Conservation (phyloP, 176 grass and related monocot genomes). For the Pontederia paniculata region DNA sequence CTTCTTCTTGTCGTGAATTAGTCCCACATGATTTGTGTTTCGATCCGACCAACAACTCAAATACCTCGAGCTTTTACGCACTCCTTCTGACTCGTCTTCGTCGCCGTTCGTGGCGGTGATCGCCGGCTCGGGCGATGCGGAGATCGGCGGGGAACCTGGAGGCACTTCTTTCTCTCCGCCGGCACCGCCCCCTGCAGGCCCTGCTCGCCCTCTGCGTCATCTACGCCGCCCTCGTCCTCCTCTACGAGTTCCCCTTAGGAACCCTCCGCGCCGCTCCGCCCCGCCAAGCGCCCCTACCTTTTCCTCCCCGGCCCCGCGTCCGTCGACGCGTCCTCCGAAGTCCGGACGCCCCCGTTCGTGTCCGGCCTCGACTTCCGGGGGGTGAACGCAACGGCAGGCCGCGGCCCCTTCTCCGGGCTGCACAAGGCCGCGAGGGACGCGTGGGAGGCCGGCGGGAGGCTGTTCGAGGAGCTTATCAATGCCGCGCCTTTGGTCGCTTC, state of each 20-base stretch:
- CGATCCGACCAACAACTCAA: no score
- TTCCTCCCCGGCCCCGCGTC: not conserved
- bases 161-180: not conserved
- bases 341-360: not conserved
- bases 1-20: no score
- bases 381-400: constrained; percentile 3
- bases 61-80: no score
- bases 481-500: not conserved
- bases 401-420: constrained; percentile 18
- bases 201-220: constrained; percentile 20
- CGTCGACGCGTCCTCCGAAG: not conserved
- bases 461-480: constrained; percentile 17
- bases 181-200: constrained; percentile 16
- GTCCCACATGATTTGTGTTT: no score
- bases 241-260: constrained; percentile 31
- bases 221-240: constrained; percentile 28
- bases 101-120: no score
- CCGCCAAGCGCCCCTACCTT: not conserved
- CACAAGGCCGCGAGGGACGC: constrained; percentile 30
- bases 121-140: not conserved
- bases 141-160: constrained; percentile 3
- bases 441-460: constrained; percentile 25
- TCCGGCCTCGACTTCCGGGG: not conserved
- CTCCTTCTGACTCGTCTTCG: no score
- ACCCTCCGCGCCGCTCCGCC: not conserved